Percentiles rank a stretch among this genome's conserved stretches.
Evolutionary conservation across 352 stramenopile species (phyloP).

Genomic region (Phytopythium montanum): DNA sequence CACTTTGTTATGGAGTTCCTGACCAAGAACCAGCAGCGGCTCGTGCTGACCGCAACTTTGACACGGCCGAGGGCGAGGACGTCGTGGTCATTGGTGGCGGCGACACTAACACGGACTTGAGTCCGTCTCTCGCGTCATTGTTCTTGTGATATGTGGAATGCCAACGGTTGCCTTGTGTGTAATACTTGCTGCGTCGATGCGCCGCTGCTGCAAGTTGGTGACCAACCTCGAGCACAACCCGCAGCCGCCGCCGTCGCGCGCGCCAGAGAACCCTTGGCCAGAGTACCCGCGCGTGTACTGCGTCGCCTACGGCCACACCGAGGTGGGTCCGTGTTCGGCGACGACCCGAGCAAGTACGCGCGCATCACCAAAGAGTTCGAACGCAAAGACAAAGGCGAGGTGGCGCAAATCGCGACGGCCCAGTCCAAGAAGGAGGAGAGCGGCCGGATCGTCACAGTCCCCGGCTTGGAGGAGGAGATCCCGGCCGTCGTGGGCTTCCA

Average conservation of each 20-base stretch:
- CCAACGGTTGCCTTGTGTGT: conserved; percentile 1
- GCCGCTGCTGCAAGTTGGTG: conserved; percentile 94
- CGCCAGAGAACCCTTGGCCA: conserved; percentile 95
- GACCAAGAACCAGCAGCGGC: conserved; percentile 97
- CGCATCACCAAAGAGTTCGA: conserved; percentile 76
- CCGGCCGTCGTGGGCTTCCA: conserved; percentile 97
- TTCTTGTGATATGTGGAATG: conserved; percentile 2
- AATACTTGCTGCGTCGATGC: conserved; percentile 95
- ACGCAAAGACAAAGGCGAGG: conserved; percentile 65
- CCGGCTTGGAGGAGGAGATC: conserved; percentile 91
- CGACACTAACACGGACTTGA: conserved; percentile 97
- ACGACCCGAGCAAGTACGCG: conserved; percentile 88
- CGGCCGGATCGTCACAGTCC: conserved; percentile 58
- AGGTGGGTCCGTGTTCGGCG: conserved; percentile 91
- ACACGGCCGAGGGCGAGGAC: conserved; percentile 96
- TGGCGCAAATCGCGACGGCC: conserved; percentile 75
- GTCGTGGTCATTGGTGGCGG: conserved; percentile 98
- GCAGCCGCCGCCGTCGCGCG: conserved; percentile 87
- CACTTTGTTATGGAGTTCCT: conserved; percentile 98
- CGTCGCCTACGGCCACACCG: conserved; percentile 97
- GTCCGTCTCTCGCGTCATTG: conserved; percentile 14
- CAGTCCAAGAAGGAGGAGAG: conserved; percentile 58
- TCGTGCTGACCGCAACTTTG: conserved; percentile 93
- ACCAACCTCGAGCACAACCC: conserved; percentile 97
- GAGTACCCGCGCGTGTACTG: conserved; percentile 97